Evolutionary conservation across 2,329 filamentous ascomycete species (phyloP), one percentile per base, ranked within the genome.

Genomic region (Apiospora koreana): DNA sequence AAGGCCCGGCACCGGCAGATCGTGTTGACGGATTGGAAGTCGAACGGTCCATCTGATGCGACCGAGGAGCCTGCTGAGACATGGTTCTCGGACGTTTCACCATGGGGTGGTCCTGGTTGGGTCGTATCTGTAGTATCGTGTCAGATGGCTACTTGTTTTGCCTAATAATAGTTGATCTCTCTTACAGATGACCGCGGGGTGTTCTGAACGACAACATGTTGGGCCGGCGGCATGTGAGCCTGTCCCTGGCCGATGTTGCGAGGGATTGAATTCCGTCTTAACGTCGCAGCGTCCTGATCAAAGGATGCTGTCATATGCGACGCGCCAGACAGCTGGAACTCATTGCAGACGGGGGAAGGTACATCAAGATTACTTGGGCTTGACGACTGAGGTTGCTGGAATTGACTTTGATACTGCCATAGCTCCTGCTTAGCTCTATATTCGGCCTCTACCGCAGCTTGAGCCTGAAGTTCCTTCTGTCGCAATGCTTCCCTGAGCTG

Each of bases 11-110:
- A 58, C 80, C 77, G 48, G 77, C 81, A 38, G 80, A 78, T 67
- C 75, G 78, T 35, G 82, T 80, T 12, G 83, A 83, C 42, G 80
- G 78, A 73, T 79, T 83, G 48, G 85, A 86, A 18, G 78, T 77
- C 69, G 79, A 82, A 69, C 85, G 83, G 74, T 81, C 80, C 85
- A 86, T 87, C 72, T 78, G 77, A 41, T 81, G 79, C 1, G 80
- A 77, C 10, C 77, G 72, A 16, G 77, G 74, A 9, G 69, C 67
- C 69, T 81, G 78, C 66, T 80, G 80, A 41, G 79, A 79, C 79
- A 80, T 78, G 3, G 64, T 66, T 65, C 80, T 77, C 66, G 75
- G 75, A 72, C 78, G 77, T 72, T 80, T 80, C 48, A 79, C 70
- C 69, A 76, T 75, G 43, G 43, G 67, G 69, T 71, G 70, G 50